Evolutionary conservation across 768 basidiomycete species (phyloP), one percentile per base, ranked within the genome.

Genomic region (Boletales sp.): DNA sequence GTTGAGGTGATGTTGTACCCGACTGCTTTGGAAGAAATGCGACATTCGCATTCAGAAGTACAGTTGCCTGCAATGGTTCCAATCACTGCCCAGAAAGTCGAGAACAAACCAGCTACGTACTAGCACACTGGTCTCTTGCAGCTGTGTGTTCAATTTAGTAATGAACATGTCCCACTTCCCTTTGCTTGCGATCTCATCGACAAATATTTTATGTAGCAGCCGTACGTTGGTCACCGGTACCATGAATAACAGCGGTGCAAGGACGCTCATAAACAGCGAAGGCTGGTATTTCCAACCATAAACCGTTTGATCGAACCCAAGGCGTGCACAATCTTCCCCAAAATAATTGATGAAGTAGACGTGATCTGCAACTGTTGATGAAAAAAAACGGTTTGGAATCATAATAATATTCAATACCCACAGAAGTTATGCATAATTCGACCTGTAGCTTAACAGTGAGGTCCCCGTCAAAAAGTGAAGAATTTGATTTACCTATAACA

Each of bases 31-130:
- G 76, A 17, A 86, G 66, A 54, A 84, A 82, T 0, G 73, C 77
- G 0, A 86, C 78, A 41, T 84, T 83, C 11, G 78, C 80, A 32
- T 76, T 78, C 18, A 85, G 59, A 17, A 85, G 65, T 2, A 84
- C 80, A 1, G 79, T 81, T 2, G 74, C 75, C 82, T 84, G 40
- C 1, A 45, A 27, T 27, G 24, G 5, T 27, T 27, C 5, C 5
- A 27, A 27, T 27, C 7, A 27, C 7, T 27, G 24, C 24, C 24
- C 24, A 5, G 7, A 5, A 5, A 27, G 24, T 27, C 24, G 24
- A 27, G 24, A 27, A 27, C 24, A 6, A 27, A 27, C 5, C 1
- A 7, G 6, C 9, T 41, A 48, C 78, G 44, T 48, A 84, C 83
- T 47, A 78, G 74, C 24, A 81, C 74, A 41, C 74, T 77, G 38